Evolutionary conservation across 179 eudicot genomes (phyloP), one percentile per base, ranked within the genome.

Genomic region (Beta lomatogona): DNA sequence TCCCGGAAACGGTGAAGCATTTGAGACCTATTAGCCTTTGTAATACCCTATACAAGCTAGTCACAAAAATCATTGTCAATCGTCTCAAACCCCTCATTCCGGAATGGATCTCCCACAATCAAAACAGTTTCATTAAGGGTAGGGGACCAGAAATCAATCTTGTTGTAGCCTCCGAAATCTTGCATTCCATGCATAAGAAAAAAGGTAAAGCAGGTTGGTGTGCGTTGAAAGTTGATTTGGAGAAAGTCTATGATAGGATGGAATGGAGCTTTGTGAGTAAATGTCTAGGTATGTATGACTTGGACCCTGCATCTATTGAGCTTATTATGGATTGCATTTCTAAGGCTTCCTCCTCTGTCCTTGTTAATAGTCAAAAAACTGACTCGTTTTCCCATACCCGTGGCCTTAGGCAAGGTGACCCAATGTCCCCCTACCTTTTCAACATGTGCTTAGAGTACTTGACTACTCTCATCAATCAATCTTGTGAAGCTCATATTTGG

Each of bases 311-410:
- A 0, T 52, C 57, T 2, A 15, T 54, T 10, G 1, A 8, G 4
- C 1, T 64, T 3, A 74, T 81, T 1, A 54, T 64, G 66, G 11
- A 4, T 2, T 81, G 79, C 36, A 8, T 81, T 0, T 28, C 73
- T 0, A 4, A 22, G 0, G n/a, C 48, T 0, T n/a, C 15, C 1
- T 22, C 18, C 14, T 21, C 68, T 0, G 15, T 81, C 0, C 0
- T 55, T 0, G 9, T 57, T n/a, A 76, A 76, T 69, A 53, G 69
- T 6, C 18, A 21, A 3, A 16, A 18, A 6, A 4, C 21, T 0
- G 15, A n/a, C n/a, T n/a, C n/a, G n/a, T n/a, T n/a, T n/a, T n/a
- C n/a, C n/a, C n/a, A n/a, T n/a, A n/a, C n/a, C n/a, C n/a, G n/a
- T n/a, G n/a, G n/a, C n/a, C n/a, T n/a, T n/a, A n/a, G n/a, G n/a